phyloP scores from a whole-genome alignment of 345 rosid species.

The Lepidium didymum region DNA sequence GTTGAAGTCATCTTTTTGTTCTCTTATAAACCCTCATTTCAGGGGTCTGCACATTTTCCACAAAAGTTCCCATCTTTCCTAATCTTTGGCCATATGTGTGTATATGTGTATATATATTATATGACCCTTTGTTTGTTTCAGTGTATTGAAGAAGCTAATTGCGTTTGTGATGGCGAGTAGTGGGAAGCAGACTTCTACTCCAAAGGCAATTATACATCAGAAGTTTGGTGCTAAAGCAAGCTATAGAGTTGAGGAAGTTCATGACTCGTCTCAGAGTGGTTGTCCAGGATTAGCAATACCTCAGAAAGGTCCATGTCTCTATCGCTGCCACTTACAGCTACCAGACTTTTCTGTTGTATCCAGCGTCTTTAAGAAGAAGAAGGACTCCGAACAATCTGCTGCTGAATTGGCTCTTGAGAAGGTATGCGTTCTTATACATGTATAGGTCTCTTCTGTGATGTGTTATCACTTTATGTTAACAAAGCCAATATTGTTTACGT shows the following conservation, averaged over 20 bases:
- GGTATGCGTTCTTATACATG: slow-evolving; percentile 32
- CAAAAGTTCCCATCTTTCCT: not conserved
- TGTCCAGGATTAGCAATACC: slow-evolving; percentile 83
- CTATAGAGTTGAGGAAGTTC: slow-evolving; percentile 64
- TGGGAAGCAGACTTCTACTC: slow-evolving; percentile 43
- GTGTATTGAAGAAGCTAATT: slow-evolving; percentile 11
- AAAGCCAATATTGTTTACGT: not conserved
- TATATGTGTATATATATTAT: too few species aligned
- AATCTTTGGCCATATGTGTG: not conserved
- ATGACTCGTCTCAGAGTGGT: slow-evolving; percentile 48
- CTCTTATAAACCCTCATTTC: not conserved
- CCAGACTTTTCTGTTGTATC: slow-evolving; percentile 65
- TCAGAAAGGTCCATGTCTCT: slow-evolving; percentile 70
- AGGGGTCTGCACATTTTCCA: not conserved
- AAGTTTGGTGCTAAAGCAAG: slow-evolving; percentile 62
- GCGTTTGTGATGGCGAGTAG: slow-evolving; percentile 25
- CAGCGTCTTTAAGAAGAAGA: slow-evolving; percentile 57
- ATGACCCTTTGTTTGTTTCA: slow-evolving; percentile 7
- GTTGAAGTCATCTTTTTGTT: not conserved
- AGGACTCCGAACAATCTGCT: slow-evolving; percentile 92
- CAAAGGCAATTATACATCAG: slow-evolving; percentile 76
- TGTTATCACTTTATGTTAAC: not conserved
- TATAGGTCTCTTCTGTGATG: not conserved
- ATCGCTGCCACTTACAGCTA: slow-evolving; percentile 72
- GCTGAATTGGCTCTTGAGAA: slow-evolving; percentile 76